Percentiles rank a stretch among this genome's conserved stretches.
Conservation (phyloP, 129 eudicot genomes). For the Flaveria ramosissima region DNA sequence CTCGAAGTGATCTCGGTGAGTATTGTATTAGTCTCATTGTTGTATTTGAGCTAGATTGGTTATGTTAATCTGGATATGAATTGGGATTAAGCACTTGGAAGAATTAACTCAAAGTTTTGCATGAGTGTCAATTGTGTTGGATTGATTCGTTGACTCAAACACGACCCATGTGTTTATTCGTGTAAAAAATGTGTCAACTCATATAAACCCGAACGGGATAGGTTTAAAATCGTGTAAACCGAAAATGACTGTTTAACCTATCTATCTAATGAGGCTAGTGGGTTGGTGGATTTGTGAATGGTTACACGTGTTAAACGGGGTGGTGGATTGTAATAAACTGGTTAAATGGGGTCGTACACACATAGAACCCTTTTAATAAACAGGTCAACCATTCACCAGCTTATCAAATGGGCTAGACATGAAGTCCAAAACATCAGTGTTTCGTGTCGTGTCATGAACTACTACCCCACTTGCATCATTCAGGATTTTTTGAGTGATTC, state of each 20-base stretch:
- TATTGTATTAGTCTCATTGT: background rate
- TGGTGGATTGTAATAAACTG: too few relatives aligned
- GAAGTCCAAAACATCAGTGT: background rate
- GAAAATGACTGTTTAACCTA: too few relatives aligned
- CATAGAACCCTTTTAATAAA: too few relatives aligned
- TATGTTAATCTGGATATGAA: constrained; percentile 8
- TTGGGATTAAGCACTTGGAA: constrained; percentile 5
- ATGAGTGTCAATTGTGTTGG: background rate
- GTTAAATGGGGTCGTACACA: too few relatives aligned
- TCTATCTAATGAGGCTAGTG: background rate
- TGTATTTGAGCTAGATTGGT: background rate
- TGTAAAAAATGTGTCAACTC: too few relatives aligned
- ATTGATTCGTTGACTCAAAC: background rate
- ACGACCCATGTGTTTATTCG: background rate
- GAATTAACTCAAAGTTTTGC: background rate
- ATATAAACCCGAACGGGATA: too few relatives aligned
- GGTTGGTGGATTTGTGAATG: background rate
- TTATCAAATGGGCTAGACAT: background rate
- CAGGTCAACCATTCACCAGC: too few relatives aligned
- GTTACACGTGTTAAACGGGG: background rate
- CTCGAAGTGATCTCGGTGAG: constrained; percentile 91
- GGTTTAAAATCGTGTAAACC: too few relatives aligned
- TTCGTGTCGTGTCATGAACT: background rate
- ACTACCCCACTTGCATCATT: background rate
- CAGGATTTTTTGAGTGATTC: background rate